Evolutionary conservation across 2,329 filamentous ascomycete species (phyloP), one percentile per base, ranked within the genome.

Genomic region (Daldinia sp.): DNA sequence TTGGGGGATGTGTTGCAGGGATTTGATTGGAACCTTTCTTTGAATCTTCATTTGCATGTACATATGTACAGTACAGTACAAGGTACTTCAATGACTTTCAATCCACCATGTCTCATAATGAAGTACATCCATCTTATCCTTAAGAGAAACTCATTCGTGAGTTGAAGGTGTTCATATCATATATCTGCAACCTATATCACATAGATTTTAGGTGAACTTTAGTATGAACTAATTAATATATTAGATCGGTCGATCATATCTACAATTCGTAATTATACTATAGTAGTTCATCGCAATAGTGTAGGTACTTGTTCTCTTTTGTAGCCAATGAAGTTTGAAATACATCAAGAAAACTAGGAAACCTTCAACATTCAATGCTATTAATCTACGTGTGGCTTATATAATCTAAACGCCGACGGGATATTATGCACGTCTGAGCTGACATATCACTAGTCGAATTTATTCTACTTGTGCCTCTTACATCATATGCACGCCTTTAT

Each of bases 1-100:
- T 56, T 63, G 69, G 69, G 67, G 69, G 69, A 72, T 72, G 69
- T 67, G 69, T 68, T 33, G 67, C 69, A 70, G 69, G 69, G 69
- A 72, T 70, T 54, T 18, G 46, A 26, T 35, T 18, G 46, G 28
- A 13, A 46, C n/a, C 13, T 39, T 39, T 50, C 13, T 28, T 39
- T 50, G 18, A 39, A 46, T 20, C 41, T 46, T 13, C 28, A 35
- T 28, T 4, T 59, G 26, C 41, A 41, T 59, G 26, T 39, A 58
- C 4, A 33, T 6, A 20, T 46, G 55, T 58, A 58, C 26, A 28
- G 51, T 57, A 57, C 44, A 13, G 13, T 15, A 23, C 20, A 30
- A n/a, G n/a, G n/a, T 60, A 60, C 54, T 23, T 53, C n/a, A n/a
- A n/a, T n/a, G 30, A 18, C 13, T 41, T 37, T 30, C 6, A 26